These are phyloP conservation scores for Quercus lobata DNA, from an alignment of 331 rosid species.

Conservation along the genomic window DNA sequence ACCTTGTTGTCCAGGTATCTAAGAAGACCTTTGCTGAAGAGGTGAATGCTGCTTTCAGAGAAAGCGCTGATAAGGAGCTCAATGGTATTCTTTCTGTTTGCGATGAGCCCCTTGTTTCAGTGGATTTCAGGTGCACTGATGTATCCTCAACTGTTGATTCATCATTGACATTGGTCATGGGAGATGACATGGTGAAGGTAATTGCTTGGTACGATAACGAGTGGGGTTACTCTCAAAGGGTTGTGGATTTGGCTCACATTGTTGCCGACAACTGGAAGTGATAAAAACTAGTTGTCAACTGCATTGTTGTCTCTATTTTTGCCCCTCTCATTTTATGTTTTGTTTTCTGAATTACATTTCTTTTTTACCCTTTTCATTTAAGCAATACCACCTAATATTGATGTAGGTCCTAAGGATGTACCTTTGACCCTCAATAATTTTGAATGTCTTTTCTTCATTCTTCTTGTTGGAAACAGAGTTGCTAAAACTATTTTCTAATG, in stretches of 20 bases:
- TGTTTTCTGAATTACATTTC: too few relatives aligned
- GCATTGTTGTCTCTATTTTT: too few relatives aligned
- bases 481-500: too few relatives aligned
- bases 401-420: too few relatives aligned
- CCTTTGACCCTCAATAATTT: too few relatives aligned
- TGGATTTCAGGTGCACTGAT: conserved; percentile 87
- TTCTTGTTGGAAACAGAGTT: too few relatives aligned
- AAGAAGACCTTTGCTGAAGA: conserved; percentile 96
- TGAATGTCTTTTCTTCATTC: too few relatives aligned
- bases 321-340: too few relatives aligned
- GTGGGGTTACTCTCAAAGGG: conserved; percentile 99
- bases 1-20: conserved; percentile 88
- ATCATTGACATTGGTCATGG: conserved; percentile 96
- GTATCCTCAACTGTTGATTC: conserved; percentile 97
- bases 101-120: conserved; percentile 96
- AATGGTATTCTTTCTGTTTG: conserved; percentile 76
- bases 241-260: conserved; percentile 94
- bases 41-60: conserved; percentile 92
- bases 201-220: conserved; percentile 99
- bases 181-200: conserved; percentile 96
- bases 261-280: conserved; percentile 95
- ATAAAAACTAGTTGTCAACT: background rate
- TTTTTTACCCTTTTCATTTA: too few relatives aligned
- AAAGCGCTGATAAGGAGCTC: conserved; percentile 86
- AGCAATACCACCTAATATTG: too few relatives aligned